phyloP scores from a whole-genome alignment of 1,284 basidiomycete species.

The Takashimella tepidaria region DNA sequence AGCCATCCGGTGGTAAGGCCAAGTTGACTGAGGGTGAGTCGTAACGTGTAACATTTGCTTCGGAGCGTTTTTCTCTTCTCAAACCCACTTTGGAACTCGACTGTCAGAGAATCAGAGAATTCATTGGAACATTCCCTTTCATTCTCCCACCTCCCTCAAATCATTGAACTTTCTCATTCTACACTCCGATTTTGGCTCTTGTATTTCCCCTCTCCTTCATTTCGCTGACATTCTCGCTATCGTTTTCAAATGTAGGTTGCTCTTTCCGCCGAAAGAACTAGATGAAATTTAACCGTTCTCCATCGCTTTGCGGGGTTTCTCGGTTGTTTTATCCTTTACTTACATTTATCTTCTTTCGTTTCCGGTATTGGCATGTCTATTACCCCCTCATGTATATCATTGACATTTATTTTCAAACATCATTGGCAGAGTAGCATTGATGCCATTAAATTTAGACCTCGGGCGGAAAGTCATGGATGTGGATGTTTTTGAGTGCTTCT shows the following conservation, averaged over 20 bases:
- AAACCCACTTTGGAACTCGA: neutral
- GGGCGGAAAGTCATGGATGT: too few relatives aligned
- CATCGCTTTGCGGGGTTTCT: conserved; percentile 5
- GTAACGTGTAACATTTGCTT: neutral
- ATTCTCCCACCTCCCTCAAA: conserved; percentile 10
- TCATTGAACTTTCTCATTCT: neutral
- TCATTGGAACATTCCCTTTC: conserved; percentile 11
- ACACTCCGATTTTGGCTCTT: too few relatives aligned
- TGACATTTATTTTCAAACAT: too few relatives aligned
- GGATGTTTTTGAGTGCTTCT: too few relatives aligned
- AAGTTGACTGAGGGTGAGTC: conserved; percentile 91
- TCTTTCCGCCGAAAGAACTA: conserved; percentile 52
- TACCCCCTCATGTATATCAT: conserved; percentile 23
- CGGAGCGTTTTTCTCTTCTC: neutral
- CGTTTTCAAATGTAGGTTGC: conserved; percentile 47
- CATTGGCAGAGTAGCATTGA: neutral
- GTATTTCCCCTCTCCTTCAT: too few relatives aligned
- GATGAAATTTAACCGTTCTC: conserved; percentile 14
- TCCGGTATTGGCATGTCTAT: conserved; percentile 8
- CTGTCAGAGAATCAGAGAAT: neutral
- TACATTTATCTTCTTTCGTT: too few relatives aligned
- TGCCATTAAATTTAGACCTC: neutral
- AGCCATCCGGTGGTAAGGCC: conserved; percentile 98
- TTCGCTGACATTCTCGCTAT: conserved; percentile 1
- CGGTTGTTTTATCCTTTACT: conserved; percentile 19